Evolutionary conservation across 306 rosid species (phyloP).

Genomic region (Inga laurina): DNA sequence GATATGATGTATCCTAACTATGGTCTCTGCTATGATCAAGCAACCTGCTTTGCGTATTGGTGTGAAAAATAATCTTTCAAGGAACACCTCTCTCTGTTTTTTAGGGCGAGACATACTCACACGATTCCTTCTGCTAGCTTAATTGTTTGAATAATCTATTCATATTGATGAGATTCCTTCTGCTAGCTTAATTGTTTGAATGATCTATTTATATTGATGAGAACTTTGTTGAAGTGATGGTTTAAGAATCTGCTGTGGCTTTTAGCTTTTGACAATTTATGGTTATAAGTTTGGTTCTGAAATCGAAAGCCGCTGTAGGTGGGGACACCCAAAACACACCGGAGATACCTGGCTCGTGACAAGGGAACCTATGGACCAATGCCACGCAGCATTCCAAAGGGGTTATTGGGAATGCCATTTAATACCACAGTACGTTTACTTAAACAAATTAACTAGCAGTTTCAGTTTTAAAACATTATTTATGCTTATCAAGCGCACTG

Average conservation of each 20-base stretch:
- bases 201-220: conserved; percentile 15
- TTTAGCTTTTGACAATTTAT: conserved; percentile 3
- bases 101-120: background rate
- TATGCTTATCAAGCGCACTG: conserved; percentile 24
- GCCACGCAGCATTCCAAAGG: conserved; percentile 84
- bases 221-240: background rate
- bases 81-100: background rate
- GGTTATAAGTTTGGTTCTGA: conserved; percentile 22
- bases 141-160: background rate
- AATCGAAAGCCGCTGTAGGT: conserved; percentile 51
- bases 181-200: background rate
- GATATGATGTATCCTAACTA: background rate
- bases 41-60: background rate
- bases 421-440: conserved; percentile 79
- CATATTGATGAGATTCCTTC: conserved; percentile 1
- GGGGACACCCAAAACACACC: conserved; percentile 94
- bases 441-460: background rate
- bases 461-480: conserved; percentile 22
- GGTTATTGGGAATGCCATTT: conserved; percentile 96
- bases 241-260: background rate
- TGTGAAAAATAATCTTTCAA: background rate
- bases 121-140: background rate
- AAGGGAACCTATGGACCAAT: conserved; percentile 94
- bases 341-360: conserved; percentile 84
- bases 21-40: background rate